Percentiles rank a stretch among this genome's conserved stretches.
Conservation (phyloP, 495 filamentous ascomycete species). For the Cercophora sp. region DNA sequence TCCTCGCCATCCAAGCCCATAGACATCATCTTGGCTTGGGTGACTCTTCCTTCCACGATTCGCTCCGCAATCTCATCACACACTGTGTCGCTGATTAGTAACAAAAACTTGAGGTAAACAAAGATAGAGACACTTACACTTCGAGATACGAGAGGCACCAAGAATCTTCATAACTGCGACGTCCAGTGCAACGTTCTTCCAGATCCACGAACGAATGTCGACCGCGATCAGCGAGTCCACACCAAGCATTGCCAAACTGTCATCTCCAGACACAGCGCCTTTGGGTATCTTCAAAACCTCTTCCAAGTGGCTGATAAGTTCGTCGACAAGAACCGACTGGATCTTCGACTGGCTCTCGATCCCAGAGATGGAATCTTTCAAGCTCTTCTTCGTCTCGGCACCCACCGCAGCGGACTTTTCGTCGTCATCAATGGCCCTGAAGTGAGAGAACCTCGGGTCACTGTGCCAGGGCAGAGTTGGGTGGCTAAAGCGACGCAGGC, state of each 20-base stretch:
- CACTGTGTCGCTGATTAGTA: conserved; percentile 16
- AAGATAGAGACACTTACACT: conserved; percentile 10
- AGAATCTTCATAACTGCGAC: conserved; percentile 52
- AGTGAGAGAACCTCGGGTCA: conserved; percentile 41
- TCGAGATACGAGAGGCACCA: conserved; percentile 33
- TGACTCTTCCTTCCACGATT: conserved; percentile 3
- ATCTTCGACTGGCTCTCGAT: conserved; percentile 17
- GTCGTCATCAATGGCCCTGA: conserved; percentile 17
- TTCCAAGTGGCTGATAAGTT: conserved; percentile 26
- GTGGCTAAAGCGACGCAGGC: conserved; percentile 31
- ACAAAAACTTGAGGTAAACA: too few species aligned
- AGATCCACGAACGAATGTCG: conserved; percentile 44
- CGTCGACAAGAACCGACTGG: conserved; percentile 18
- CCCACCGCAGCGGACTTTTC: neutral
- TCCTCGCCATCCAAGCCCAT: neutral
- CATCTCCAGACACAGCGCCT: conserved; percentile 20
- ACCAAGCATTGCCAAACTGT: conserved; percentile 33
- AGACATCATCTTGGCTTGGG: conserved; percentile 1
- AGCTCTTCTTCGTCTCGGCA: conserved; percentile 5
- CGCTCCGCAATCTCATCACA: conserved; percentile 15
- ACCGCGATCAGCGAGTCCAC: conserved; percentile 50
- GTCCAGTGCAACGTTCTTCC: conserved; percentile 39
- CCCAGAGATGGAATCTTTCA: conserved; percentile 23
- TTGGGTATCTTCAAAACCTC: conserved; percentile 29
- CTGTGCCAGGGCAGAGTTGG: conserved; percentile 34